Evolutionary conservation across 257 asterid genomes (phyloP).

Genomic region (Solanum infundibuliforme): DNA sequence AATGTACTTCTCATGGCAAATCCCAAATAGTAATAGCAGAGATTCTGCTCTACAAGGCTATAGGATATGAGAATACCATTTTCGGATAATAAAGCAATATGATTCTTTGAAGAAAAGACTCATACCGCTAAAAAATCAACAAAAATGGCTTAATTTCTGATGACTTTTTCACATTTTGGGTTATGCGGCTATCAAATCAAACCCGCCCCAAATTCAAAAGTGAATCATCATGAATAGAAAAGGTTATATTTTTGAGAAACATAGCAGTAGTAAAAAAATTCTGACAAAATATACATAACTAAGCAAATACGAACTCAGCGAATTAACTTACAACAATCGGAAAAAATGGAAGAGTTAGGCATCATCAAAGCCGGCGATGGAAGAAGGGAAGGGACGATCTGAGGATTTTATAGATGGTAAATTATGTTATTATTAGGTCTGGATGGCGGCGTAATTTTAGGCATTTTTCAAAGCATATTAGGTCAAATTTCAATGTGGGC

Average conservation of each 20-base stretch:
- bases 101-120: not conserved
- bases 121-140: not conserved
- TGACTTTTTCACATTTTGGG: not conserved
- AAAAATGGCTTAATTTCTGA: constrained; percentile 1
- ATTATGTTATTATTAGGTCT: not conserved
- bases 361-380: not conserved
- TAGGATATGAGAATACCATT: constrained; percentile 57
- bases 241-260: too few species aligned
- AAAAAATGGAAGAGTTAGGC: too few species aligned
- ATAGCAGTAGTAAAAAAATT: too few species aligned
- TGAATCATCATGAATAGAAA: not conserved
- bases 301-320: not conserved
- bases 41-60: constrained; percentile 60
- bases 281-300: too few species aligned
- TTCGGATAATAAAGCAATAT: not conserved
- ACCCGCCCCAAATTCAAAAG: not conserved
- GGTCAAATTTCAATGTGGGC: not conserved
- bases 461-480: not conserved
- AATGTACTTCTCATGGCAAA: constrained; percentile 63
- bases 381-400: not conserved
- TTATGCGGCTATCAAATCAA: not conserved
- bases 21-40: constrained; percentile 53
- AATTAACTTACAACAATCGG: not conserved
- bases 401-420: not conserved
- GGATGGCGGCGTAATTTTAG: not conserved